Evolutionary conservation across 2,329 filamentous ascomycete species (phyloP).

Genomic region (Fusarium hainanense): DNA sequence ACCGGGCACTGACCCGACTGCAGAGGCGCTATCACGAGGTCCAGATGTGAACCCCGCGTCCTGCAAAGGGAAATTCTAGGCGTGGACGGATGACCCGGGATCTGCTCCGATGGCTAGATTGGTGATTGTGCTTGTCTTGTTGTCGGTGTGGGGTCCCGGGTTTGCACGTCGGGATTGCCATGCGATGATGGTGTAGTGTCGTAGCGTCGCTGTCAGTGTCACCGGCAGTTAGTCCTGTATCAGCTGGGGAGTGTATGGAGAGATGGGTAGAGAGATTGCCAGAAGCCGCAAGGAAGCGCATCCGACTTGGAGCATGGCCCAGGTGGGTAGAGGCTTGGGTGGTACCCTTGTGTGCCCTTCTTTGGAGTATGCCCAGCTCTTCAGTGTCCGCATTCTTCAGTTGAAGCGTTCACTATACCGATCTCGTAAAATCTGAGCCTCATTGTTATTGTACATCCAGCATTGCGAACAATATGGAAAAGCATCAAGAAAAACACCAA

Average conservation of each 20-base stretch:
- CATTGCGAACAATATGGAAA: constrained; percentile 12
- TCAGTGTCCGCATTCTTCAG: neutral
- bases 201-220: neutral
- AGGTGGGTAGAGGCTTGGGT: neutral
- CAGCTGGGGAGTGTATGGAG: neutral
- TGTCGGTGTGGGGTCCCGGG: constrained; percentile 18
- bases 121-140: neutral
- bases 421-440: neutral
- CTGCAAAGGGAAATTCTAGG: neutral
- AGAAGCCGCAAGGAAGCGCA: neutral
- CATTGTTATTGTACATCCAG: rapidly evolving
- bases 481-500: constrained; percentile 31
- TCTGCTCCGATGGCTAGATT: constrained; percentile 20
- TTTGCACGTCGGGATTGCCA: constrained; percentile 1
- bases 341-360: neutral
- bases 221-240: neutral
- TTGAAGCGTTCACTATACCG: neutral
- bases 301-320: neutral
- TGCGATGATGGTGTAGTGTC: neutral
- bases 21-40: constrained; percentile 21
- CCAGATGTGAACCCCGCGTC: neutral
- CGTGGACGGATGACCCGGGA: constrained; percentile 22
- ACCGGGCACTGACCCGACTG: constrained; percentile 24
- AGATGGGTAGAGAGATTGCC: neutral
- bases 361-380: neutral